These are phyloP conservation scores for Poa annua DNA, from an alignment of 176 grass and related monocot species.

Conservation along the genomic window DNA sequence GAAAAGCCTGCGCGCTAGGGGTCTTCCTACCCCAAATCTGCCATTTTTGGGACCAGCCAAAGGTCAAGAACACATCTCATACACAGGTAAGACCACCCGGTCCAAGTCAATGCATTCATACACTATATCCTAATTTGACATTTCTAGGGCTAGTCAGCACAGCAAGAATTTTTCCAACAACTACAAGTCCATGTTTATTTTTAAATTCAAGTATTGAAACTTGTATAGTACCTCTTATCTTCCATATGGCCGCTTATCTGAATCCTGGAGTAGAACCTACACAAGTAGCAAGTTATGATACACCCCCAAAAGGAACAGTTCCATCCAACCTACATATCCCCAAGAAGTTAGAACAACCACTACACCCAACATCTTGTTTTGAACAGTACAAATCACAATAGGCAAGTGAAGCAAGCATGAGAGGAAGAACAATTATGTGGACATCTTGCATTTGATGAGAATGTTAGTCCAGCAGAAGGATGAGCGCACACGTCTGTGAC, in stretches of 20 bases:
- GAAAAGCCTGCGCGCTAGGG: background rate
- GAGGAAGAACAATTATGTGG: background rate
- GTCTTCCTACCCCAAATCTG: background rate
- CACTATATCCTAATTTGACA: background rate
- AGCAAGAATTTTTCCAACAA: background rate
- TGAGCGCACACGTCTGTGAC: conserved; percentile 19
- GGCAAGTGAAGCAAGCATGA: background rate
- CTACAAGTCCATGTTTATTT: background rate
- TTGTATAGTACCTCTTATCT: background rate
- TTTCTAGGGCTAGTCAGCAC: background rate
- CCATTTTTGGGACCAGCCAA: background rate
- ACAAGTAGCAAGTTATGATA: background rate
- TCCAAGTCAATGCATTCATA: background rate
- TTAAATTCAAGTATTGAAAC: background rate
- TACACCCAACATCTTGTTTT: background rate
- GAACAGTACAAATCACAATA: background rate
- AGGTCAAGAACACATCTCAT: background rate
- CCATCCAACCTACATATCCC: background rate
- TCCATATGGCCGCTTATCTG: background rate
- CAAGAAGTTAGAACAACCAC: background rate
- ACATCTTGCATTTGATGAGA: background rate
- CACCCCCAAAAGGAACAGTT: background rate
- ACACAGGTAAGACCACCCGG: background rate
- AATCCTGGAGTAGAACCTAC: background rate
- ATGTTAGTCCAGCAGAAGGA: conserved; percentile 6